Evolutionary conservation across 2,329 filamentous ascomycete genomes (phyloP), one percentile per base, ranked within the genome.

Genomic region (Aureobasidium sp.): DNA sequence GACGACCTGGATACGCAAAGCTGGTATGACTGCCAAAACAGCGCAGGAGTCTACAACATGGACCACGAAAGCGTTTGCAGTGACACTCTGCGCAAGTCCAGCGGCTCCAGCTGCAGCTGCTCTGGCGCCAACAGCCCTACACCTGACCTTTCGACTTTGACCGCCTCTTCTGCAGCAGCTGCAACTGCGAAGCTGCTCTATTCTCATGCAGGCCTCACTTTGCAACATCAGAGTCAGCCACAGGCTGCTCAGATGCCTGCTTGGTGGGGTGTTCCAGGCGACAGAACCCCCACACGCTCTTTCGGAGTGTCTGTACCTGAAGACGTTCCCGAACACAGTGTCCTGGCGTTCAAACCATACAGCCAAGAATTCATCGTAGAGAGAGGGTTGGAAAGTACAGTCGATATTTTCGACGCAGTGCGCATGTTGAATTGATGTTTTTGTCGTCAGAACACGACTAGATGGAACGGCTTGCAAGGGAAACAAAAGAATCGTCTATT

Each of bases 1-100:
- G 48, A 59, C 36, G 39, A 42, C 16, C 25, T 32, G 21, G 47
- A 58, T 7, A 1, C 29, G 4, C 36, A 29, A 16, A 50, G 60
- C 45, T 58, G 42, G 42, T 47, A 57, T 11, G 53, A 62, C 5
- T 37, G 47, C 30, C 32, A 16, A 37, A 54, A n/a, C 48, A 58
- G 41, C 10, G 13, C 27, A n/a, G 41, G 48, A 42, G 15, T 63
- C 37, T 54, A 63, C 48, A 45, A 29, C 27, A 63, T 63, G 61
- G 61, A 63, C 30, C 61, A 63, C 30, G 61, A 63, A 3, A 63
- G 61, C 48, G 39, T 59, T 2, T 54, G 27, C 55, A 54, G 48
- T 32, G 45, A 49, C 27, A 41, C 5, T n/a, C 13, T 8, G 9
- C 57, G 57, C 36, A 59, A 59, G 8, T 50, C n/a, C 57, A 59